Conservation (phyloP, 148 eudicot genomes). For the Silene conica region DNA sequence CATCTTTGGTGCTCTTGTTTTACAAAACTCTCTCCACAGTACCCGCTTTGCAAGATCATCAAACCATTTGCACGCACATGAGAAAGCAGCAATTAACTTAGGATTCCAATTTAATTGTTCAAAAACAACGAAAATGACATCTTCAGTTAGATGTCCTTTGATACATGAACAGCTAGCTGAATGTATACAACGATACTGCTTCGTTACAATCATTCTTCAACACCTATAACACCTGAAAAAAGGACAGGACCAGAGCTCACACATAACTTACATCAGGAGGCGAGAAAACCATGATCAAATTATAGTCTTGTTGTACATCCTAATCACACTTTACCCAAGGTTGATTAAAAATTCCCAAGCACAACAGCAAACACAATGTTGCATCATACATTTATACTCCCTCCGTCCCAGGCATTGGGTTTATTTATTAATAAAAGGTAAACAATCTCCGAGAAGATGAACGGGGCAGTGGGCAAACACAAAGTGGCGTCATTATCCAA, state of each 20-base stretch:
- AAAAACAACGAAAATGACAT: slow-evolving; percentile 67
- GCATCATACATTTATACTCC: no score
- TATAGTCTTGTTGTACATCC: no score
- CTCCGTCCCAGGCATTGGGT: no score
- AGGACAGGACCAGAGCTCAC: no score
- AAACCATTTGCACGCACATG: slow-evolving; percentile 91
- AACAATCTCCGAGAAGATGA: no score
- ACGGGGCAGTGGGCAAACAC: no score
- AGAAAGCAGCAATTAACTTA: slow-evolving; percentile 76
- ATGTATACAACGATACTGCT: slow-evolving; percentile 91
- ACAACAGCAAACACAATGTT: no score
- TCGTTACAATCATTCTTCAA: slow-evolving; percentile 49
- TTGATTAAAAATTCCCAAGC: no score
- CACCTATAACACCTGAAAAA: slow-evolving; percentile 22
- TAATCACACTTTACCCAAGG: no score
- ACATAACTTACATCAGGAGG: neutral
- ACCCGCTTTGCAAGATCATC: slow-evolving; percentile 93
- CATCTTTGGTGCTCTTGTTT: slow-evolving; percentile 90
- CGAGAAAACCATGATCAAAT: neutral
- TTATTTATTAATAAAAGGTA: no score
- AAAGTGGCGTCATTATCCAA: no score
- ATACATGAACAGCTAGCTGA: slow-evolving; percentile 83
- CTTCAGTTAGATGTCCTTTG: slow-evolving; percentile 87
- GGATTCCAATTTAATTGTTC: slow-evolving; percentile 88
- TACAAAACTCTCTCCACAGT: slow-evolving; percentile 91